These are phyloP conservation scores for Linum usitatissimum DNA, from an alignment of 345 rosid species.

Conservation along the genomic window DNA sequence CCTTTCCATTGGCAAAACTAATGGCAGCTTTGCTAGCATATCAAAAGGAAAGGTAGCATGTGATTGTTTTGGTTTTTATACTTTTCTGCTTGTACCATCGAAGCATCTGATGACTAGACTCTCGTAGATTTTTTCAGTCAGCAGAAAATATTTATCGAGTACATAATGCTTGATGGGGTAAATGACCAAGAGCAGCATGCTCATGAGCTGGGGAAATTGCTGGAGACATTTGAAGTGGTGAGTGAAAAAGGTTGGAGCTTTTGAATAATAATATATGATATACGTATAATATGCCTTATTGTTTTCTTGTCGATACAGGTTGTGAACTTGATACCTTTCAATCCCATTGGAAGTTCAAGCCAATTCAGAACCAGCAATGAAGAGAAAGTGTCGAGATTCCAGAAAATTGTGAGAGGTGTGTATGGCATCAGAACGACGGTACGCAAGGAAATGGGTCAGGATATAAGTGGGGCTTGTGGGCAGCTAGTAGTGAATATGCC, in stretches of 20 bases:
- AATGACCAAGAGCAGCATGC: constrained; percentile 86
- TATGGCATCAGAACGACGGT: constrained; percentile 74
- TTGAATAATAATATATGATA: neutral
- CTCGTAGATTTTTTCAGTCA: constrained; percentile 29
- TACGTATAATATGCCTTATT: neutral
- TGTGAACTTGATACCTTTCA: constrained; percentile 86
- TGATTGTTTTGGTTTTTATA: neutral
- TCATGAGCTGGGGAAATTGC: constrained; percentile 64
- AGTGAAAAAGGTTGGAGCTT: constrained; percentile 16
- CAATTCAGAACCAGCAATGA: constrained; percentile 52
- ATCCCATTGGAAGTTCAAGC: constrained; percentile 67
- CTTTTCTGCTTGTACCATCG: constrained; percentile 4
- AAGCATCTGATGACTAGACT: neutral
- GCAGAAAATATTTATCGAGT: constrained; percentile 80
- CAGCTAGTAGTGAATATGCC: constrained; percentile 73
- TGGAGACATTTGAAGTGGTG: constrained; percentile 84
- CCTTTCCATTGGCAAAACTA: constrained; percentile 88
- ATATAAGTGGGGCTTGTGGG: constrained; percentile 91
- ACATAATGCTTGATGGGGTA: constrained; percentile 91
- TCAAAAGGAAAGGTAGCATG: constrained; percentile 58
- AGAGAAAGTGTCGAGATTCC: constrained; percentile 54
- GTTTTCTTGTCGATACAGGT: constrained; percentile 41
- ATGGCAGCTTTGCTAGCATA: constrained; percentile 61
- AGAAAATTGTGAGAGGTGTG: constrained; percentile 63
- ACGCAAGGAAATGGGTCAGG: constrained; percentile 87